Evolutionary conservation across 345 rosid species (phyloP).

Genomic region (Euphorbia pulcherrima): DNA sequence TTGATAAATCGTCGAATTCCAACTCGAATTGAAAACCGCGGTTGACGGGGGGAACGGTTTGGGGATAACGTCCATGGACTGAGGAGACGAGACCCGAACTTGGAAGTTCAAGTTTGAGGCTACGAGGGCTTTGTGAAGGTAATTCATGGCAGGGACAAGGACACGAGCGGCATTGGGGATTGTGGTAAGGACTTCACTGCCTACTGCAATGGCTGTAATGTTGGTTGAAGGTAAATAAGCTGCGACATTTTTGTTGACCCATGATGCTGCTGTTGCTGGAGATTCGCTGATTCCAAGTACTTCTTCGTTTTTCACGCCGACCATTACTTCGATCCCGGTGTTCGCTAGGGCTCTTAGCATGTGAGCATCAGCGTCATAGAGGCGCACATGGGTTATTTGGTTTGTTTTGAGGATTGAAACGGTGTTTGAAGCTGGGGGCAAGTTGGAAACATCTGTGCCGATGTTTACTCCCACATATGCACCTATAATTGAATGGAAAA

Average conservation of each 20-base stretch:
- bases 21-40: constrained; percentile 66
- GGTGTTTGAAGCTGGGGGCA: constrained; percentile 70
- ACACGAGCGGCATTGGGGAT: constrained; percentile 69
- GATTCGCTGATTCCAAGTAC: constrained; percentile 73
- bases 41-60: constrained; percentile 92
- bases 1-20: constrained; percentile 72
- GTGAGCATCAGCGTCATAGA: constrained; percentile 77
- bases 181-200: constrained; percentile 81
- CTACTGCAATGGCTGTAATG: constrained; percentile 89
- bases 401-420: constrained; percentile 52
- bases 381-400: constrained; percentile 78
- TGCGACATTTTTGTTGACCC: constrained; percentile 81
- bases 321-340: constrained; percentile 72
- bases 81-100: constrained; percentile 81
- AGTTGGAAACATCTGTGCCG: constrained; percentile 67
- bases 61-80: constrained; percentile 77
- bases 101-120: constrained; percentile 73
- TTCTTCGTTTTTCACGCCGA: constrained; percentile 78
- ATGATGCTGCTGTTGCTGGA: constrained; percentile 73
- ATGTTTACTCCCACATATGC: constrained; percentile 81
- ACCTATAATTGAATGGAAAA: constrained; percentile 39
- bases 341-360: constrained; percentile 83
- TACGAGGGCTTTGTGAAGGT: constrained; percentile 83
- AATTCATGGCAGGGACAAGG: constrained; percentile 71
- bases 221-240: constrained; percentile 81